Evolutionary conservation across 2,329 filamentous ascomycete species (phyloP), one percentile per base, ranked within the genome.

Genomic region (Cercospora canescens): DNA sequence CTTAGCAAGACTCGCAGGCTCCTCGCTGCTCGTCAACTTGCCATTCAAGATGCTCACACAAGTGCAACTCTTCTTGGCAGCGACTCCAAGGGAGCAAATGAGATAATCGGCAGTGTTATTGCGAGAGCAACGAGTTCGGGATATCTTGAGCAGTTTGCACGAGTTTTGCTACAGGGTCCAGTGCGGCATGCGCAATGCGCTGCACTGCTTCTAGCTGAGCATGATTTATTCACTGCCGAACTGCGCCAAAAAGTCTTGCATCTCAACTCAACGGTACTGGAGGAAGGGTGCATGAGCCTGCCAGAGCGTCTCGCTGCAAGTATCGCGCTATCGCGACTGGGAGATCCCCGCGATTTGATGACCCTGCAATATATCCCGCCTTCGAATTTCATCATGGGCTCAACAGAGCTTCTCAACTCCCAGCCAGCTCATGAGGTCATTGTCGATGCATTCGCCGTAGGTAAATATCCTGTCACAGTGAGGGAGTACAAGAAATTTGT

Each of bases 341-440:
- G 50, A 1, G 63, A 65, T 26, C 45, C 63, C 35, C 63, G 63
- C 57, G 63, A 62, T 35, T 37, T 65, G 45, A 21, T 32, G 35
- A 24, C 58, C 6, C 16, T 65, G 7, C 45, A 41, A 2, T 3
- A 3, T 21, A 11, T 35, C 21, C 24, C 63, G 8, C 30, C 16
- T 41, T 32, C 30, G 7, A 39, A 1, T 6, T 26, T 62, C 1
- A 8, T 4, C 3, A 37, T 62, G 26, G 60, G 60, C 26, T 62
- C 50, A 3, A 55, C 24, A 6, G 50, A 50, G 16, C 60, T 56
- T 56, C 18, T 34, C 18, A 62, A 62, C 32, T 62, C 60, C 6
- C 2, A 41, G 34, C 60, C 60, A 14, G 50, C n/a, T 16, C 50
- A 45, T 37, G 18, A 57, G 24, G 32, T 57, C 11, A 12, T n/a